These are phyloP conservation scores for Picea abies DNA, from an alignment of 83 land plant species.

Conservation along the genomic window DNA sequence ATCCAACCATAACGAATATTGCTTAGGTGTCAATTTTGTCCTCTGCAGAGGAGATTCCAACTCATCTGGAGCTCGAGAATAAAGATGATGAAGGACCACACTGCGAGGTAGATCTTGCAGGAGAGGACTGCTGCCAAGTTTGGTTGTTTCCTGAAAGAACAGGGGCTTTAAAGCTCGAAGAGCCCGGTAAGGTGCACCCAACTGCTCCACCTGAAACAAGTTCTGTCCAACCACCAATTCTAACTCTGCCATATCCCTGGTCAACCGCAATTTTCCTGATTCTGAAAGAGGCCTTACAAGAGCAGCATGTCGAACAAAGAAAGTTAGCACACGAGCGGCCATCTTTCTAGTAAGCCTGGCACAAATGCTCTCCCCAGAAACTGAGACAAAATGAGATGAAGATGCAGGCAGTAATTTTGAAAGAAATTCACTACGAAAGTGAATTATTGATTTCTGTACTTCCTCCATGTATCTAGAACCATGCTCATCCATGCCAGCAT, in stretches of 20 bases:
- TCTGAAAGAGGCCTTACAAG: slow-evolving; percentile 97
- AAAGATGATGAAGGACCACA: slow-evolving; percentile 89
- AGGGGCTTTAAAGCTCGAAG: slow-evolving; percentile 89
- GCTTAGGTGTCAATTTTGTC: slow-evolving; percentile 69
- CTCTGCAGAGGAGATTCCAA: slow-evolving; percentile 89
- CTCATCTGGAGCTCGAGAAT: slow-evolving; percentile 88
- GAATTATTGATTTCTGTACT: slow-evolving; percentile 72
- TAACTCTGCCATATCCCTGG: slow-evolving; percentile 95
- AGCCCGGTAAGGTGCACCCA: slow-evolving; percentile 94
- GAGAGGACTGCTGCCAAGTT: slow-evolving; percentile 75
- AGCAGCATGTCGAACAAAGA: slow-evolving; percentile 92
- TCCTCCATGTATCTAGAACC: slow-evolving; percentile 92
- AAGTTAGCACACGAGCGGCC: slow-evolving; percentile 85
- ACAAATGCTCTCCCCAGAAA: slow-evolving; percentile 72
- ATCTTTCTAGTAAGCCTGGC: slow-evolving; percentile 80
- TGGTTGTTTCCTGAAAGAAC: slow-evolving; percentile 87
- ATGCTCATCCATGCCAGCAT: slow-evolving; percentile 71
- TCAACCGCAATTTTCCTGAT: slow-evolving; percentile 89
- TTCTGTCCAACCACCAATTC: slow-evolving; percentile 94
- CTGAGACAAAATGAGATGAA: slow-evolving; percentile 32
- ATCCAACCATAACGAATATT: slow-evolving; percentile 96
- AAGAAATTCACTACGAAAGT: slow-evolving; percentile 88
- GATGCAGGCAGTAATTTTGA: slow-evolving; percentile 73
- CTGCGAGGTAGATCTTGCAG: slow-evolving; percentile 85
- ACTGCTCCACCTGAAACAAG: slow-evolving; percentile 94